Percentiles rank a stretch among this genome's conserved stretches.
Evolutionary conservation across 1,284 basidiomycete species (phyloP).

Genomic region (Apiotrichum porosum): DNA sequence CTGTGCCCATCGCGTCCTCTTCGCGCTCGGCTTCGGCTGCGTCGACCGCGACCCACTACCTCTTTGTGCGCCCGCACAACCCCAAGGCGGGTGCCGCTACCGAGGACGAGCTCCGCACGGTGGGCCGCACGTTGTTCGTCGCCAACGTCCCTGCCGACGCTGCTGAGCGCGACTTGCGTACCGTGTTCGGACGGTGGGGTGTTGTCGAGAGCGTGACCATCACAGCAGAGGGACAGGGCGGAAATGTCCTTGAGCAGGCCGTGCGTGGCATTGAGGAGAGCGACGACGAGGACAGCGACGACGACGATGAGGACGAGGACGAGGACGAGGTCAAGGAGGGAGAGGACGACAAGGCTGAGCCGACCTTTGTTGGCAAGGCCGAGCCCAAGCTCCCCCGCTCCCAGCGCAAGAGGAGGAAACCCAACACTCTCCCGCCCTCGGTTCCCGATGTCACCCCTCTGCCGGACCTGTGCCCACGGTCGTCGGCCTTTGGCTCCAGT

Average conservation of each 20-base stretch:
- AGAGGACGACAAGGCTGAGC: conserved; percentile 29
- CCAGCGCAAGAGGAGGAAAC: conserved; percentile 26
- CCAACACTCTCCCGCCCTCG: conserved; percentile 58
- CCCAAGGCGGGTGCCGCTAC: not conserved
- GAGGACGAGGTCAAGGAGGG: conserved; percentile 48
- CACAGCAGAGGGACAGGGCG: conserved; percentile 18
- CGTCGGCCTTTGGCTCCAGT: conserved; percentile 22
- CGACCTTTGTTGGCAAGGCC: conserved; percentile 53
- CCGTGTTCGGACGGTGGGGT: conserved; percentile 68
- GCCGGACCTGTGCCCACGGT: conserved; percentile 24
- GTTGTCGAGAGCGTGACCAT: conserved; percentile 70
- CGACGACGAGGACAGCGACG: conserved; percentile 24
- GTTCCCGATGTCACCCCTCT: conserved; percentile 43
- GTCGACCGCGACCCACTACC: conserved; percentile 30
- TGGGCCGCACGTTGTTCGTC: conserved; percentile 67
- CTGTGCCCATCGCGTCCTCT: conserved; percentile 18
- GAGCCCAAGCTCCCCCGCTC: conserved; percentile 32
- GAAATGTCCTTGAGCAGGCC: conserved; percentile 34
- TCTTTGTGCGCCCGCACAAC: conserved; percentile 38
- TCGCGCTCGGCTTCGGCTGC: conserved; percentile 18
- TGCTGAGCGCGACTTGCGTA: conserved; percentile 66
- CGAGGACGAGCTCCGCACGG: conserved; percentile 30
- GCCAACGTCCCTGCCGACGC: conserved; percentile 81
- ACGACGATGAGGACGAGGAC: conserved; percentile 48
- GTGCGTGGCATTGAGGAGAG: conserved; percentile 28